phyloP scores from a whole-genome alignment of 305 asterid species.

The Fraxinus angustifolia region DNA sequence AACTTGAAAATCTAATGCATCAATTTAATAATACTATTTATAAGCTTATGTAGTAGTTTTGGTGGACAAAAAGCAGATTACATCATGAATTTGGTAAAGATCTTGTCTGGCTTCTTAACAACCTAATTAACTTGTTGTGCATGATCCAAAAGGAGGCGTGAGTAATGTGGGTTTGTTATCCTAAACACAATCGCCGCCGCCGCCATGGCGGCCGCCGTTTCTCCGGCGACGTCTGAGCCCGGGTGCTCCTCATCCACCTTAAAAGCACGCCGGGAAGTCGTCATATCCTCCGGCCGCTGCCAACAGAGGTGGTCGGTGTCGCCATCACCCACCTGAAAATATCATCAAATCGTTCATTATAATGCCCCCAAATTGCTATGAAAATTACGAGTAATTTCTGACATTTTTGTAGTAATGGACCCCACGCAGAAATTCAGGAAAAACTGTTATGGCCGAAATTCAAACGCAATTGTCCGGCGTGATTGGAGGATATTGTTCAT shows the following conservation, averaged over 20 bases:
- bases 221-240: slow-evolving; percentile 71
- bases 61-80: slow-evolving; percentile 19
- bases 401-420: slow-evolving; percentile 11
- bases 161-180: slow-evolving; percentile 59
- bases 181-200: slow-evolving; percentile 69
- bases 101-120: slow-evolving; percentile 29
- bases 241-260: slow-evolving; percentile 62
- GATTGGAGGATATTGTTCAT: slow-evolving; percentile 40
- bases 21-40: not conserved
- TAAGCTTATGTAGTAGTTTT: not conserved
- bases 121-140: slow-evolving; percentile 40
- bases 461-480: slow-evolving; percentile 34
- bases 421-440: slow-evolving; percentile 31
- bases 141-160: slow-evolving; percentile 69
- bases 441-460: not conserved
- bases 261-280: slow-evolving; percentile 61
- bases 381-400: not conserved
- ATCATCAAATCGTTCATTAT: slow-evolving; percentile 5
- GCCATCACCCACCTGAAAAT: slow-evolving; percentile 65
- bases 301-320: slow-evolving; percentile 69
- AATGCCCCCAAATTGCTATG: not conserved
- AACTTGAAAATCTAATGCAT: not conserved
- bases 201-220: slow-evolving; percentile 81
- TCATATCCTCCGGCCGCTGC: slow-evolving; percentile 79
- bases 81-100: not conserved